phyloP scores from a whole-genome alignment of 495 filamentous ascomycete genomes.

The Penicillium fimorum region DNA sequence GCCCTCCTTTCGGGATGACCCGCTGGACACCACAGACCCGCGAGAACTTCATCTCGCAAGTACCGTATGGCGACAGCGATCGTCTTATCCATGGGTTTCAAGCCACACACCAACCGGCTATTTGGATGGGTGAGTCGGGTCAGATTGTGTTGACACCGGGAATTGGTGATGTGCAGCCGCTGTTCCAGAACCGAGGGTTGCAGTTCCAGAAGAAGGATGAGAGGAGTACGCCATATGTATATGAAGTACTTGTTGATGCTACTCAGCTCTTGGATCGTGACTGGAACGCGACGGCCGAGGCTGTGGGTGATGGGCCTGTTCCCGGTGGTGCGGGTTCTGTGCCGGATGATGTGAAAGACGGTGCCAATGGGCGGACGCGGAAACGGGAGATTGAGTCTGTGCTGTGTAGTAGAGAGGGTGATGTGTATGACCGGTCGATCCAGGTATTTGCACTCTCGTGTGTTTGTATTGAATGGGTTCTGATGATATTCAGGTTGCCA shows the following conservation, averaged over 20 bases:
- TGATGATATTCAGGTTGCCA: conserved; percentile 12
- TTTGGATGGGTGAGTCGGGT: conserved; percentile 32
- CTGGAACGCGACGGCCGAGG: conserved; percentile 31
- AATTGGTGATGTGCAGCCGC: conserved; percentile 24
- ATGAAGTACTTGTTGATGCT: conserved; percentile 26
- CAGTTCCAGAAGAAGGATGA: conserved; percentile 25
- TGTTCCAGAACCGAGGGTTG: conserved; percentile 28
- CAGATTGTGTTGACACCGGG: conserved; percentile 26
- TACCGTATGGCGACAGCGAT: conserved; percentile 26
- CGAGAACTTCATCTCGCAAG: conserved; percentile 32
- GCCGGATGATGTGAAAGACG: conserved; percentile 23
- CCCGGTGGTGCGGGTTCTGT: conserved; percentile 27
- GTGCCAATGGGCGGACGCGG: conserved; percentile 25
- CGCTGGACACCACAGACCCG: conserved; percentile 33
- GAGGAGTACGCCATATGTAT: conserved; percentile 26
- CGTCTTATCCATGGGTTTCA: conserved; percentile 29
- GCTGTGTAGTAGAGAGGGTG: not conserved
- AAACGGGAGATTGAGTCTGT: conserved; percentile 10
- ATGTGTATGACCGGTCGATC: conserved; percentile 12
- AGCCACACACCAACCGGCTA: conserved; percentile 30
- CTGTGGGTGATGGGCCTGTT: conserved; percentile 23
- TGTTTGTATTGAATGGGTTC: not conserved
- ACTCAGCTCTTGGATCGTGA: conserved; percentile 19
- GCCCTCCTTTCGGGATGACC: conserved; percentile 29
- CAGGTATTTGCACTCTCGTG: conserved; percentile 6